These are phyloP conservation scores for Arbutus unedo DNA, from an alignment of 148 eudicot genomes.

Conservation along the genomic window DNA sequence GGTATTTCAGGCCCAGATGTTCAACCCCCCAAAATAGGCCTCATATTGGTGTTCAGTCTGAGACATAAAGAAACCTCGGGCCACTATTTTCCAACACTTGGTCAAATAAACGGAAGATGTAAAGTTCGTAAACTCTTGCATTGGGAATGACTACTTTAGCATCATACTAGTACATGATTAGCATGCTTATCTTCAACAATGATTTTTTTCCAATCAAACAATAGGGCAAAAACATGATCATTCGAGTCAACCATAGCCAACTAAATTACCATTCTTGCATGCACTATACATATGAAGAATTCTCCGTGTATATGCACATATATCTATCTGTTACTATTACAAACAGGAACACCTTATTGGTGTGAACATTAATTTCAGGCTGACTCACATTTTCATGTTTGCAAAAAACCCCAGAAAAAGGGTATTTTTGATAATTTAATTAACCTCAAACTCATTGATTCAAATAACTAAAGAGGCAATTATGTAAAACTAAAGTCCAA, in stretches of 20 bases:
- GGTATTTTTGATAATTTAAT: too few species aligned
- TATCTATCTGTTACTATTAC: too few species aligned
- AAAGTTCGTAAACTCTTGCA: neutral
- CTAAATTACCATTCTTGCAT: neutral
- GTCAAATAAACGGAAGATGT: neutral
- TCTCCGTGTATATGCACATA: too few species aligned
- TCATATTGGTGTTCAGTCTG: neutral
- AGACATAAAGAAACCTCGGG: neutral
- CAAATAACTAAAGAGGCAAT: too few species aligned
- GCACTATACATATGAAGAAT: neutral
- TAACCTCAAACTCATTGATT: too few species aligned
- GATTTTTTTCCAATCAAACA: neutral
- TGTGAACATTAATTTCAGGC: too few species aligned
- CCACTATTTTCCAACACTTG: neutral
- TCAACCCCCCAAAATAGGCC: neutral
- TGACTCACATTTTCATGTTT: too few species aligned
- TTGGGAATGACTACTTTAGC: neutral
- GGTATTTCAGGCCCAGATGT: neutral
- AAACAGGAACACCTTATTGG: too few species aligned
- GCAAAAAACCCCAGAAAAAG: too few species aligned
- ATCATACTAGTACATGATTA: constrained; percentile 2
- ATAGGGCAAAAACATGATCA: neutral
- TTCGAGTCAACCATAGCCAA: neutral
- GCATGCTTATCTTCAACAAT: neutral
- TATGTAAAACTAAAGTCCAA: too few species aligned